These are phyloP conservation scores for Eucommia ulmoides DNA, from an alignment of 257 asterid species.

Conservation along the genomic window DNA sequence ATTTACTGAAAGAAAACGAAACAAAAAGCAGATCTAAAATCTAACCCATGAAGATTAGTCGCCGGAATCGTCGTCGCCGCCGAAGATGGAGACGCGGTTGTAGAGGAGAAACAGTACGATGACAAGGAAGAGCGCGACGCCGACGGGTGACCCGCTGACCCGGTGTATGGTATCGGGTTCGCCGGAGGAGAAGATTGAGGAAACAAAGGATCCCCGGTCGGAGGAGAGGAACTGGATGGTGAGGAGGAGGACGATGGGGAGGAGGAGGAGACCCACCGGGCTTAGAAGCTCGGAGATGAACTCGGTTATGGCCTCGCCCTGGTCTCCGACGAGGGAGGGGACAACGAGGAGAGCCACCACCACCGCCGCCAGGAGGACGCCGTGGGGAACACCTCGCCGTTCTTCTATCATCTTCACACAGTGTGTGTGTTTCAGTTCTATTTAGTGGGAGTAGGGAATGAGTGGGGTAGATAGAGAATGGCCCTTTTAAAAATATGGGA, in stretches of 20 bases:
- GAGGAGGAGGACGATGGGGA: constrained; percentile 68
- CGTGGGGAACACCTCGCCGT: constrained; percentile 76
- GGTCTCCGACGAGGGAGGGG: constrained; percentile 64
- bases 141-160: constrained; percentile 80
- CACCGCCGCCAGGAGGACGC: constrained; percentile 52
- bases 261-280: constrained; percentile 68
- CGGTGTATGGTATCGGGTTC: constrained; percentile 76
- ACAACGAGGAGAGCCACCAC: constrained; percentile 46
- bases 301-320: constrained; percentile 73
- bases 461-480: too few species aligned
- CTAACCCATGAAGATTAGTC: too few species aligned
- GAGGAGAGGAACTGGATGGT: constrained; percentile 79
- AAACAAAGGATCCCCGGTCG: constrained; percentile 54
- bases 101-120: constrained; percentile 60
- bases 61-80: constrained; percentile 71
- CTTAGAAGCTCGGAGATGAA: constrained; percentile 66
- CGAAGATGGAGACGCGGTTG: constrained; percentile 59
- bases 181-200: constrained; percentile 48
- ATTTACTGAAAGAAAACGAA: too few species aligned
- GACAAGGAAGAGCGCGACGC: constrained; percentile 55
- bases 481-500: too few species aligned
- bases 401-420: constrained; percentile 67
- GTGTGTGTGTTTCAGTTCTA: too few species aligned
- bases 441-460: too few species aligned
- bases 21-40: too few species aligned